Conservation (phyloP, 805 yeast species). For the Naumovozyma dairenensis region DNA sequence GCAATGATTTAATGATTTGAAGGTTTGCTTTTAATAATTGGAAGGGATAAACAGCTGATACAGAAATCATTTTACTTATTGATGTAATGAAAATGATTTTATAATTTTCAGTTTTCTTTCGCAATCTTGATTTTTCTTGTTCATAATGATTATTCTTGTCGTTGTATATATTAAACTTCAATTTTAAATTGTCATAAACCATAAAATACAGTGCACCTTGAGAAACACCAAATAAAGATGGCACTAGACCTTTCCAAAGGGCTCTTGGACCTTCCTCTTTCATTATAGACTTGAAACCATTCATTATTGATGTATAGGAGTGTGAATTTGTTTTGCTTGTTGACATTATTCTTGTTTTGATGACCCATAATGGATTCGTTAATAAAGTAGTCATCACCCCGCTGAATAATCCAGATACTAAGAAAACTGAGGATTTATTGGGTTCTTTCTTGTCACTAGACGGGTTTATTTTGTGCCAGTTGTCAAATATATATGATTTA, state of each 20-base stretch:
- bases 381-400: constrained; percentile 66
- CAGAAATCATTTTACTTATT: constrained; percentile 56
- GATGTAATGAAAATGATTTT: constrained; percentile 64
- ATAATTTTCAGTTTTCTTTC: constrained; percentile 33
- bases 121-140: constrained; percentile 5
- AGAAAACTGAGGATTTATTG: constrained; percentile 33
- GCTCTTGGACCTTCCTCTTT: constrained; percentile 48
- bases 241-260: constrained; percentile 65
- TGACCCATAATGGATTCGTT: constrained; percentile 93
- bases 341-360: constrained; percentile 80
- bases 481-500: constrained; percentile 33
- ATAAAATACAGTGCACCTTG: constrained; percentile 88
- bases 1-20: constrained; percentile 39
- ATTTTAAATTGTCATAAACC: constrained; percentile 70
- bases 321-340: constrained; percentile 19
- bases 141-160: too few relatives aligned
- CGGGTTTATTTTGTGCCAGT: constrained; percentile 1
- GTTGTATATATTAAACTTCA: constrained; percentile 11
- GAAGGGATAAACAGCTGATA: constrained; percentile 65
- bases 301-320: constrained; percentile 42
- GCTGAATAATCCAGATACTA: constrained; percentile 52
- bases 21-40: constrained; percentile 73
- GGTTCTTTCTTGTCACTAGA: constrained; percentile 28
- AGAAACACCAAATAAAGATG: constrained; percentile 70
- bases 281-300: constrained; percentile 44